Conservation (phyloP, 176 grass and related monocot genomes). For the Eleusine indica region DNA sequence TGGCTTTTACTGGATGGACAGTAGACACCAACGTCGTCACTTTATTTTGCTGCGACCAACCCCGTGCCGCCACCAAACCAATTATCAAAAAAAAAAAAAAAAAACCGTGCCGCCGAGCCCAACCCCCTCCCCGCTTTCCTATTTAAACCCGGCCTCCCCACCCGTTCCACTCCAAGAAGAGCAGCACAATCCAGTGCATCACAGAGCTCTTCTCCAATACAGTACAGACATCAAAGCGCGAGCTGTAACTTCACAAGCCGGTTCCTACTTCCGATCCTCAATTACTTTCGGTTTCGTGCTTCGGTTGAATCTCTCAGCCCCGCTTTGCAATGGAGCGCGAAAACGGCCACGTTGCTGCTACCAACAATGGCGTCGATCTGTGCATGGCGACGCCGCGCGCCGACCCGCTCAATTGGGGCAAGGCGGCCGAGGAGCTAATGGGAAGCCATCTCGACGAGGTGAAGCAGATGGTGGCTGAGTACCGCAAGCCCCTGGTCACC, state of each 20-base stretch:
- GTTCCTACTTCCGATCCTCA: not conserved
- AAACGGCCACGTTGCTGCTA: constrained; percentile 12
- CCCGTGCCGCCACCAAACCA: too few species aligned
- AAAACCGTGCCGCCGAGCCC: not conserved
- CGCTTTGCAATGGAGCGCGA: constrained; percentile 35
- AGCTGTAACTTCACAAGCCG: not conserved
- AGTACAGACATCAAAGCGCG: not conserved
- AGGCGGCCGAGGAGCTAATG: constrained; percentile 49
- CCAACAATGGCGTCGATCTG: constrained; percentile 25
- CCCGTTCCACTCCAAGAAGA: constrained; percentile 49
- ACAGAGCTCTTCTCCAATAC: constrained; percentile 39
- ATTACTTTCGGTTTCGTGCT: not conserved
- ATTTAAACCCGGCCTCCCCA: constrained; percentile 51
- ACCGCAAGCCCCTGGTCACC: constrained; percentile 44
- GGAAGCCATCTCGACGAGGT: constrained; percentile 65
- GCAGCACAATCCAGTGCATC: constrained; percentile 29
- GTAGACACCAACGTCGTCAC: not conserved
- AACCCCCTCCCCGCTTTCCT: not conserved
- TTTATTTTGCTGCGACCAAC: not conserved
- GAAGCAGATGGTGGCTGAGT: constrained; percentile 61
- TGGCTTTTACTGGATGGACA: not conserved
- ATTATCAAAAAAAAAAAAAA: too few species aligned
- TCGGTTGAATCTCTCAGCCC: not conserved
- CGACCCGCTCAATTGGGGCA: constrained; percentile 60
- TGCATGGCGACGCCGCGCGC: constrained; percentile 42